Evolutionary conservation across 2,329 filamentous ascomycete species (phyloP).

Genomic region (Mycocentrospora acerina): DNA sequence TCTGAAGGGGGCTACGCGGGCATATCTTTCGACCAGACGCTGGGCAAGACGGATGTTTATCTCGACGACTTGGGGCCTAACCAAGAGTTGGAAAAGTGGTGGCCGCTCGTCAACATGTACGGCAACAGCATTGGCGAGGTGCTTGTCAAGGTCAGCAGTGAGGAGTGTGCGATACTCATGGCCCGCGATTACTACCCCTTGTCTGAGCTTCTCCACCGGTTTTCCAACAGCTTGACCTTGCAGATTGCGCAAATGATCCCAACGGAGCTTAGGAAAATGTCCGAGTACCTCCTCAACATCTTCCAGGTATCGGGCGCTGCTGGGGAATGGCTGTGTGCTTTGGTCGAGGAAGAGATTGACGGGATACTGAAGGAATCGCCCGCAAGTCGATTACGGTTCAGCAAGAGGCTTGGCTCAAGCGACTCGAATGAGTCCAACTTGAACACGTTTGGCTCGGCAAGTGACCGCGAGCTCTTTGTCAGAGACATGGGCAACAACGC

Average conservation of each 20-base stretch:
- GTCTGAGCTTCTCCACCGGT: constrained; percentile 80
- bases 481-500: constrained; percentile 77
- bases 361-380: constrained; percentile 81
- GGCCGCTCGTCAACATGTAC: constrained; percentile 74
- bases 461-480: constrained; percentile 70
- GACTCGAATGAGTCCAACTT: constrained; percentile 61
- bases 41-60: constrained; percentile 77
- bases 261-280: constrained; percentile 73
- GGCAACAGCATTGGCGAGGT: constrained; percentile 79
- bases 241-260: constrained; percentile 81
- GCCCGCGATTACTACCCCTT: constrained; percentile 81
- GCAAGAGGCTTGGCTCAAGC: constrained; percentile 68
- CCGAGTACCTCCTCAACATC: constrained; percentile 87
- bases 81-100: constrained; percentile 82
- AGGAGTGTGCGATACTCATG: constrained; percentile 88
- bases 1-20: constrained; percentile 48
- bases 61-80: constrained; percentile 76
- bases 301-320: constrained; percentile 88
- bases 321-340: constrained; percentile 84
- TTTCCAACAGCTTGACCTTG: constrained; percentile 78
- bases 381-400: constrained; percentile 67
- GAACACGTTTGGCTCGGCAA: constrained; percentile 42
- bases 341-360: constrained; percentile 97
- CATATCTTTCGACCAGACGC: constrained; percentile 52
- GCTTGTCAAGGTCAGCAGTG: constrained; percentile 77